Evolutionary conservation across 1,284 basidiomycete genomes (phyloP).

Genomic region (Volvariella volvacea): DNA sequence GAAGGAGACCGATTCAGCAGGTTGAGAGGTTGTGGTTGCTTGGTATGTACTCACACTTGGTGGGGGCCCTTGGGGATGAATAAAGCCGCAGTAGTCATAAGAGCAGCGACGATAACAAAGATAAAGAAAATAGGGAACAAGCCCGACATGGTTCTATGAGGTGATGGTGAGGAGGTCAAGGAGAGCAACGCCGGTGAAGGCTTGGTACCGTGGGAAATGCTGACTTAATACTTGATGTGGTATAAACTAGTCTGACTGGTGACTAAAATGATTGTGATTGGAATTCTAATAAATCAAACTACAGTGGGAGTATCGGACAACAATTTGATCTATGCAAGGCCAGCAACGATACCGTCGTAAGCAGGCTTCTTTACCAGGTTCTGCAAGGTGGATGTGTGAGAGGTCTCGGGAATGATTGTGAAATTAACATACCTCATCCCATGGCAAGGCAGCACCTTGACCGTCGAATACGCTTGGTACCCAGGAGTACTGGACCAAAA

Average conservation of each 20-base stretch:
- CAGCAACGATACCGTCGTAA: conserved; percentile 15
- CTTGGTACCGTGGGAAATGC: neutral
- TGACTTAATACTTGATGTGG: neutral
- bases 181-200: too few species aligned
- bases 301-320: neutral
- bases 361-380: conserved; percentile 17
- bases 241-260: too few species aligned
- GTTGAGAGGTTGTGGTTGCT: conserved; percentile 3
- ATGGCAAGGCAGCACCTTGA: conserved; percentile 27
- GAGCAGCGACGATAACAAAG: conserved; percentile 48
- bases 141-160: conserved; percentile 38
- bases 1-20: conserved; percentile 8
- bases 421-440: conserved; percentile 9
- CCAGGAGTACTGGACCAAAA: conserved; percentile 38
- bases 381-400: conserved; percentile 8
- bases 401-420: too few species aligned
- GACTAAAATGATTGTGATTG: too few species aligned
- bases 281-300: too few species aligned
- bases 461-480: conserved; percentile 43
- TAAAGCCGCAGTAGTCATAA: conserved; percentile 64
- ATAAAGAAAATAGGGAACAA: conserved; percentile 48
- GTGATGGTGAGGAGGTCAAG: neutral
- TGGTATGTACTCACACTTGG: conserved; percentile 66
- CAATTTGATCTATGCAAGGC: neutral
- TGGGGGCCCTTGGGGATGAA: conserved; percentile 79